Evolutionary conservation across 441 rosid genomes (phyloP), one percentile per base, ranked within the genome.

Genomic region (Viola pubescens): DNA sequence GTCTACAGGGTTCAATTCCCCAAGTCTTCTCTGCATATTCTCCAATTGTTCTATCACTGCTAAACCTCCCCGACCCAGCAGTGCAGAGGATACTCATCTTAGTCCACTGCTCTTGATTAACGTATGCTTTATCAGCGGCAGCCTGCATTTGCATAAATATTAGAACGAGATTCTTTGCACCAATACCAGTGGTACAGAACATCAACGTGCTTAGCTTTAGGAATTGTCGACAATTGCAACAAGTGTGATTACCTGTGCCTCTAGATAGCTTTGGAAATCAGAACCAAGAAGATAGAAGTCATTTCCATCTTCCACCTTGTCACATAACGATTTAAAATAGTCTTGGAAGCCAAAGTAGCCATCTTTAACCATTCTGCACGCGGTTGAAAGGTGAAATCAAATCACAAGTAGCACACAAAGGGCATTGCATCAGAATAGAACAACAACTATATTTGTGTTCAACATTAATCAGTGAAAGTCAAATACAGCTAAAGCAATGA

Each of bases 41-140:
- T 14, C 71, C 71, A 10, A 79, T 77, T 9, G 86, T 73, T 37
- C 77, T 62, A 69, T 81, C 83, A 49, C 76, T 78, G 73, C 83
- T 81, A 54, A 81, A 81, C 66, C 79, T 76, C 41, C 78, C 80
- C 7, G 83, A 67, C 3, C 80, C 77, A 13, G 86, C 82, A 12
- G 78, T 61, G 70, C 83, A 63, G 14, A 79, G 76, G 66, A 81
- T 81, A 57, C 82, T 75, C 80, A 79, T 79, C 51, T 58, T 55
- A 12, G 75, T 69, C 86, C 86, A 81, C 60, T 67, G 60, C 70
- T 79, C 77, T 59, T 73, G 60, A 63, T 79, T 77, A 13, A 77
- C 81, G 48, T 57, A 75, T 62, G 81, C 77, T 65, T 67, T 75
- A 66, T 80, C 85, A 12, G 82, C 84, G 43, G 79, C 82, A 57